Base-by-base conservation (phyloP, 768 basidiomycete species). In the Stropharia rugosoannulata region DNA sequence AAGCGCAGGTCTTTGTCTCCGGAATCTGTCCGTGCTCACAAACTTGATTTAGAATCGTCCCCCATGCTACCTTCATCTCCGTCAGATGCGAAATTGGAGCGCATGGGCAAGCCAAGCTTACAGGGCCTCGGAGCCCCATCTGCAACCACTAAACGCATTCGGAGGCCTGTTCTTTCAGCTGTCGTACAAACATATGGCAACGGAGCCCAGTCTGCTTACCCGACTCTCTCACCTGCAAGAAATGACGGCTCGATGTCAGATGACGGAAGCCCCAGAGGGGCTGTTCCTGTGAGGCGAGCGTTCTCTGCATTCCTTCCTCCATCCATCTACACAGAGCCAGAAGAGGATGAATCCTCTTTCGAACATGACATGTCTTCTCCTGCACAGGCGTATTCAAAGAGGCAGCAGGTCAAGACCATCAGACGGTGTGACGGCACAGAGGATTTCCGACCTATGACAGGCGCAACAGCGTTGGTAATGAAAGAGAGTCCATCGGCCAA, bases 381-480 rank as follows among this genome's bases (percentile, higher is more conserved):
- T 40, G 90, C 90, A 35, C 86, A 87, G 63, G 89, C 89, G 4
- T 93, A 92, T 66, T 82, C 87, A 0, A 85, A 83, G 62, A 83
- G 90, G 38, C 90, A 90, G 56, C 84, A 89, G 58, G 79, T 83
- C 13, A 90, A 83, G 75, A 89, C 90, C 1, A 82, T 92, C 56
- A 79, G 90, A 49, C 77, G 89, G 41, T 85, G 89, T 61, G 90
- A 92, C 62, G 90, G 90, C 7, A 90, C 88, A 10, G 89, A 92
- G 51, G 88, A 91, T 67, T 86, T 91, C 61, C 76, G 86, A 56
- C 87, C 89, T 18, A 68, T 88, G 15, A 87, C 87, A n/a, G 85
- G 87, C 13, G 84, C 79, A 10, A 85, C 80, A 13, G 81, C 85
- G 10, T 64, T 78, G 62, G 74, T 75, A 39, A 71, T 73, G 61